These are phyloP conservation scores for Discostella stelligeroides DNA, from an alignment of 108 stramenopile genomes.

Conservation along the genomic window DNA sequence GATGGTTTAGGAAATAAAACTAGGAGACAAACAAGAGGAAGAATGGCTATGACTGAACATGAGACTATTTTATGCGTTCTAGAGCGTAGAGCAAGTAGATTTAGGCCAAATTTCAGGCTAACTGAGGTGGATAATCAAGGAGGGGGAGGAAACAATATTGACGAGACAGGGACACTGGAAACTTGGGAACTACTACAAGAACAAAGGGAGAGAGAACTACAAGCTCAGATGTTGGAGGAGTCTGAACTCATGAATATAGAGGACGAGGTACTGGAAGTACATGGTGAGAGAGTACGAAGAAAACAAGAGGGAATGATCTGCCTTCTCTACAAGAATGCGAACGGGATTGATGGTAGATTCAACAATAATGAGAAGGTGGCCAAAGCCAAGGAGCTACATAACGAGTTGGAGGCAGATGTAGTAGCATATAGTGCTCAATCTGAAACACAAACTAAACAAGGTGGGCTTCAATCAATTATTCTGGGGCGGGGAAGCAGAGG, in stretches of 20 bases:
- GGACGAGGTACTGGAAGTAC: conserved; percentile 1
- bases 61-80: not conserved
- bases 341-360: no score
- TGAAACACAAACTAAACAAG: conserved; percentile 5
- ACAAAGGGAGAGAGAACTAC: not conserved
- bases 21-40: not conserved
- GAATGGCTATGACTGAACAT: not conserved
- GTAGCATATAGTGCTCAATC: not conserved
- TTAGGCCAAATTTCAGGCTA: not conserved
- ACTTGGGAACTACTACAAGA: conserved; percentile 1
- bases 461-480: not conserved
- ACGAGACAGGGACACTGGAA: not conserved
- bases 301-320: not conserved
- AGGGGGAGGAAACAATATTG: not conserved
- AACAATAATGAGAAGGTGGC: not conserved
- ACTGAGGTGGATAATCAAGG: not conserved
- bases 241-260: not conserved
- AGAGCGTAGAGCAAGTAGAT: not conserved
- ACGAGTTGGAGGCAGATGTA: not conserved
- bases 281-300: not conserved
- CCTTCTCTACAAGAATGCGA: not conserved
- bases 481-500: no score
- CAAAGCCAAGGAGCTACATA: not conserved
- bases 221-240: no score
- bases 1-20: not conserved